Evolutionary conservation across 176 grass and related monocot genomes (phyloP).

Genomic region (Dendrocalamus sinicus): DNA sequence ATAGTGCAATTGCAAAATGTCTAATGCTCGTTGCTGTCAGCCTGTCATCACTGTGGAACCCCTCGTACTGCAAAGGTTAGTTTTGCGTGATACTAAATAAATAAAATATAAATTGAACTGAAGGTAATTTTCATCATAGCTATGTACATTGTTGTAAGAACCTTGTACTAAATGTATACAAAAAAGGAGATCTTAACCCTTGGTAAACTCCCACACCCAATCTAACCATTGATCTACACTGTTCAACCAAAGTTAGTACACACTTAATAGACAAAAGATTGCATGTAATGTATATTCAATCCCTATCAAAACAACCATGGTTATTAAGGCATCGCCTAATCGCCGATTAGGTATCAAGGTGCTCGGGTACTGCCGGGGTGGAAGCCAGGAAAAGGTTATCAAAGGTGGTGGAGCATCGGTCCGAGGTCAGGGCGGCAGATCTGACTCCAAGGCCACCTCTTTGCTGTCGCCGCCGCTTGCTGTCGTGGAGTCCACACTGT

Average conservation of each 20-base stretch:
- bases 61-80: neutral
- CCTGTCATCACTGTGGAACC: neutral
- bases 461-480: too few species aligned
- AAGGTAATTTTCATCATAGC: constrained; percentile 3
- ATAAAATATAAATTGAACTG: neutral
- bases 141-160: neutral
- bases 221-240: neutral
- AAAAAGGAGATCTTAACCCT: neutral
- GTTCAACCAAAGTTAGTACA: neutral
- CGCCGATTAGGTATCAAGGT: too few species aligned
- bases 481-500: too few species aligned
- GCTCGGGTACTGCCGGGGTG: too few species aligned
- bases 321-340: too few species aligned
- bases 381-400: too few species aligned
- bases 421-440: too few species aligned
- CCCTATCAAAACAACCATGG: neutral
- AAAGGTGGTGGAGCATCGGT: too few species aligned
- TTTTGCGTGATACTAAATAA: neutral
- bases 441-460: too few species aligned
- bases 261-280: neutral
- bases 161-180: neutral
- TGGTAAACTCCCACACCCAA: neutral
- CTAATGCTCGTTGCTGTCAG: neutral
- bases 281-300: neutral
- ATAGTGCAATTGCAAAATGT: constrained; percentile 5